A percentile compares a stretch with the other conserved stretches of the same genome.
phyloP scores from a whole-genome alignment of 345 rosid species.

The Garcia nutans region DNA sequence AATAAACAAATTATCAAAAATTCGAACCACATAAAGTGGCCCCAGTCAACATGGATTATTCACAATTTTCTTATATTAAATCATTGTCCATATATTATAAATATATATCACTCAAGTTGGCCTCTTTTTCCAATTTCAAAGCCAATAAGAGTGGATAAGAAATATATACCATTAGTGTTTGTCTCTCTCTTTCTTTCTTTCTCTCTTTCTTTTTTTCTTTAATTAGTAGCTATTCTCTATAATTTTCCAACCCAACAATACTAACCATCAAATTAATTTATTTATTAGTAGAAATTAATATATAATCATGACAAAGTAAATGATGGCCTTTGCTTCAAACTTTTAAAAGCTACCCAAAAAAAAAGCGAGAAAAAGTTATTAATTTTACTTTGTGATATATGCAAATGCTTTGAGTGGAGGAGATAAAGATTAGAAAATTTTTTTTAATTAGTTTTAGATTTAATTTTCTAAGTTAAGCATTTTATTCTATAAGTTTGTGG shows the following conservation, averaged over 20 bases:
- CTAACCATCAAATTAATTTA: not conserved
- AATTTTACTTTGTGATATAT: not conserved
- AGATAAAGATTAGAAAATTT: too few relatives aligned
- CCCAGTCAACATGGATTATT: too few relatives aligned
- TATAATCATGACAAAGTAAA: not conserved
- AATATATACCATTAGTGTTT: conserved; percentile 4
- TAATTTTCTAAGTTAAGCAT: conserved; percentile 15
- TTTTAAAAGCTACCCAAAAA: not conserved
- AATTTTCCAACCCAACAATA: not conserved
- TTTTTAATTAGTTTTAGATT: too few relatives aligned
- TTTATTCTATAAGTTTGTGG: conserved; percentile 16
- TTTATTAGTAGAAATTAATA: not conserved
- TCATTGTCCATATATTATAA: too few relatives aligned
- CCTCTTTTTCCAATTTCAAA: conserved; percentile 9
- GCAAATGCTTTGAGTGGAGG: conserved; percentile 4
- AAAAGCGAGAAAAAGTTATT: not conserved
- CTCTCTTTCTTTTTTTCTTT: too few relatives aligned
- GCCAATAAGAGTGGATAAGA: conserved; percentile 12
- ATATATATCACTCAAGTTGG: not conserved
- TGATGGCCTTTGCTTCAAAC: conserved; percentile 9
- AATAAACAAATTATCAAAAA: too few relatives aligned
- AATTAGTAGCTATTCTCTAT: not conserved
- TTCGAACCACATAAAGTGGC: too few relatives aligned
- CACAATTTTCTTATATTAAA: too few relatives aligned
- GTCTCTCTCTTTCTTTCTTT: not conserved